phyloP scores from a whole-genome alignment of 140 eudicot species.

The Oenanthe javanica region DNA sequence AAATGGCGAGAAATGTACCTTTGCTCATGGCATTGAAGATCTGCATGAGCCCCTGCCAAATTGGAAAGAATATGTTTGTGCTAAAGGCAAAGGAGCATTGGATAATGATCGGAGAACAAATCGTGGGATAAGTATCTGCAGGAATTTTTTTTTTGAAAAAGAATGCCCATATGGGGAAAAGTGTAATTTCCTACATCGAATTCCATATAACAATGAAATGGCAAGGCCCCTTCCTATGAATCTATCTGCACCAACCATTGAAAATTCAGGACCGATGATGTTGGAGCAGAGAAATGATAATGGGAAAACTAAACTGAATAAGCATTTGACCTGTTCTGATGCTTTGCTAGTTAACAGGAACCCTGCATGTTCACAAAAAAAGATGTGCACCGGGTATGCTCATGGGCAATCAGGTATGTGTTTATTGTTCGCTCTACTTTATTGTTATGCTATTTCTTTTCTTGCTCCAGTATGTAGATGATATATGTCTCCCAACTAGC shows the following conservation, averaged over 20 bases:
- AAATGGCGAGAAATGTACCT: conserved; percentile 70
- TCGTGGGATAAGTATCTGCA: conserved; percentile 59
- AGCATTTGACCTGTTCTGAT: conserved; percentile 10
- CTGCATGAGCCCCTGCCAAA: conserved; percentile 72
- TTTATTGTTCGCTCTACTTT: neutral
- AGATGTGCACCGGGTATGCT: conserved; percentile 24
- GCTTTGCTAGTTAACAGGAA: neutral
- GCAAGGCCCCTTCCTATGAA: conserved; percentile 28
- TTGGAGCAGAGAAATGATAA: conserved; percentile 13
- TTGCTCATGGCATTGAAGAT: conserved; percentile 73
- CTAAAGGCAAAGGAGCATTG: conserved; percentile 33
- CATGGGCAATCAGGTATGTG: conserved; percentile 5
- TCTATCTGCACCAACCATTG: conserved; percentile 39
- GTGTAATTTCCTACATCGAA: conserved; percentile 69
- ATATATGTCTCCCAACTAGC: neutral
- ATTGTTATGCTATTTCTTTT: neutral
- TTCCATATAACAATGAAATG: conserved; percentile 17
- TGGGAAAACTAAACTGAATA: conserved; percentile 17
- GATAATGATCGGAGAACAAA: conserved; percentile 51
- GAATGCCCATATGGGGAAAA: conserved; percentile 85
- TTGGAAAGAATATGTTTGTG: conserved; percentile 55
- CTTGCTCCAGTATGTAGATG: neutral
- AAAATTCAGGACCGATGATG: conserved; percentile 25
- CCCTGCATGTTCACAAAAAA: conserved; percentile 49
- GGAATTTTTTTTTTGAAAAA: conserved; percentile 59